Evolutionary conservation across 306 rosid species (phyloP), one percentile per base, ranked within the genome.

Genomic region (Trifolium subterraneum): DNA sequence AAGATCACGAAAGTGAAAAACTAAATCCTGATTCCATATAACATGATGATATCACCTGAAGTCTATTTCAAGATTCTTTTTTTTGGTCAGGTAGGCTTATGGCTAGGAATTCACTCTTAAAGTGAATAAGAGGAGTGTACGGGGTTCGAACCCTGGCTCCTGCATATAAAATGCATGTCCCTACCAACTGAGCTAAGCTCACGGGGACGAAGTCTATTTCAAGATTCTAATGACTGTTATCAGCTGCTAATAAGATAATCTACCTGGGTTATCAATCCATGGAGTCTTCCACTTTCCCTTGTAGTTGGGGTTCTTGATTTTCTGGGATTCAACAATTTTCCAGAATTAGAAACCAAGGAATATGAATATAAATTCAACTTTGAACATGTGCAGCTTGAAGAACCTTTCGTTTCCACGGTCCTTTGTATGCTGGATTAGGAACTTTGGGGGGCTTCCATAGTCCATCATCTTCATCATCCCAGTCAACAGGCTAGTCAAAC

Each of bases 191-290:
- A 22, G 25, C 25, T 22, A 22, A 22, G 25, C 25, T 22, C 25
- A 22, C 25, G 25, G 25, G 25, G 25, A 22, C 25, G 11, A 71
- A 64, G 29, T 80, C 45, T 50, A 66, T 58, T 68, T 64, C 10
- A 48, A 75, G 33, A 64, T 38, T 64, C 60, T 50, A 64, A 36
- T 15, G 31, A 47, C 15, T 16, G 8, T 62, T 76, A 73, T 48
- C 47, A 64, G 64, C 64, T 67, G 39, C 58, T 73, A 35, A 52
- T 16, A 73, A 44, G 48, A 19, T 19, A 72, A 73, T 39, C 29
- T 88, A 91, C 98, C 98, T 64, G 97, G 97, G 84, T 94, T 94
- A 83, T 94, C 96, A 80, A 91, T 88, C 92, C 90, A 94, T 10
- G 91, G 96, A 79, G 45, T 86, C 89, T 86, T 94, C 98, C 98